Percentiles rank a stretch among this genome's conserved stretches.
Conservation (phyloP, 495 filamentous ascomycete genomes). For the Opeltia flavorubescens region DNA sequence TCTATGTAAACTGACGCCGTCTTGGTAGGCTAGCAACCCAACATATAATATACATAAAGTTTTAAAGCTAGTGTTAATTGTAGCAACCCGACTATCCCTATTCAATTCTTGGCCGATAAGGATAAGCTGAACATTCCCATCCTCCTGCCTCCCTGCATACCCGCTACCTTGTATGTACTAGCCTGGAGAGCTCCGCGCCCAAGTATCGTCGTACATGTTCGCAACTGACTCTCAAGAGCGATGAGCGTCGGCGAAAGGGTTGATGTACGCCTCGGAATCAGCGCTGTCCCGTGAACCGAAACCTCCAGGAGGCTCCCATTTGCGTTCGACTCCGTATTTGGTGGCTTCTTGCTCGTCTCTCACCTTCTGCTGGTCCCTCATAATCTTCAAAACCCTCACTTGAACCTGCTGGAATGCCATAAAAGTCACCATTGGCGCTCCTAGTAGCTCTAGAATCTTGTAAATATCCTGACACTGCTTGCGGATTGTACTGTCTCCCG, state of each 20-base stretch:
- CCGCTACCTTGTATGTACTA: too few relatives aligned
- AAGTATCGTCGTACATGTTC: too few relatives aligned
- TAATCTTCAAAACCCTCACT: constrained; percentile 17
- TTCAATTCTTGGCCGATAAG: too few relatives aligned
- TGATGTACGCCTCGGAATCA: not conserved
- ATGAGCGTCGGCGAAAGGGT: not conserved
- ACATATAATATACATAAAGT: too few relatives aligned
- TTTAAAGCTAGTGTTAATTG: too few relatives aligned
- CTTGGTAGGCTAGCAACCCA: too few relatives aligned
- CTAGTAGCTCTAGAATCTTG: constrained; percentile 39
- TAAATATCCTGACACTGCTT: constrained; percentile 40
- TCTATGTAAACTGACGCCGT: too few relatives aligned
- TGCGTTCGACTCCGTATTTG: constrained; percentile 12
- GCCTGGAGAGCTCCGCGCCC: too few relatives aligned
- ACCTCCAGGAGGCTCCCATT: constrained; percentile 6
- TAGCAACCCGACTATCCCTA: too few relatives aligned
- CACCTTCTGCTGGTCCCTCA: constrained; percentile 19
- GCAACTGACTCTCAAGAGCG: too few relatives aligned
- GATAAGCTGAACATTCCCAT: too few relatives aligned
- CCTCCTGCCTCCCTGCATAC: too few relatives aligned
- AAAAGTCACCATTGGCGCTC: constrained; percentile 26
- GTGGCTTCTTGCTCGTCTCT: constrained; percentile 17
- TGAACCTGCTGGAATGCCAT: constrained; percentile 27
- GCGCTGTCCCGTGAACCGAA: not conserved
- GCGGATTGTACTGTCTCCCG: constrained; percentile 36